These are phyloP conservation scores for Gossypium raimondii DNA, from an alignment of 345 rosid genomes.

Conservation along the genomic window DNA sequence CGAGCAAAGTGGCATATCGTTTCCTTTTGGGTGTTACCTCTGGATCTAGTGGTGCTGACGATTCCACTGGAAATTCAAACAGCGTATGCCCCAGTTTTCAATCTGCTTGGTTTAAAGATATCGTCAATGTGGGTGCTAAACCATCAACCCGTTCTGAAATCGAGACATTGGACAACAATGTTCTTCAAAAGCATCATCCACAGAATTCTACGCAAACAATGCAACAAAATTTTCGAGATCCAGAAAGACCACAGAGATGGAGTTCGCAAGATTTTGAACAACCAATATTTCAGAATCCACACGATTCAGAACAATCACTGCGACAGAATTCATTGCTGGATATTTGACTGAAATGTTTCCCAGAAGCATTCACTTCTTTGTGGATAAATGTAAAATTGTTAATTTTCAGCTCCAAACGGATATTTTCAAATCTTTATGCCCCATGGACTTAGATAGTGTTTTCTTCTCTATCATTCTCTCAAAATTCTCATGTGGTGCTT, in stretches of 20 bases:
- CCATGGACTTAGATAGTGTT: not conserved
- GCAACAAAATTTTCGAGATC: constrained; percentile 15
- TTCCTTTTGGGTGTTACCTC: constrained; percentile 65
- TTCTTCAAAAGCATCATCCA: constrained; percentile 23
- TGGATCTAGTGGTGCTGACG: constrained; percentile 29
- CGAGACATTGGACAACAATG: constrained; percentile 31
- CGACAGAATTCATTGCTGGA: constrained; percentile 18
- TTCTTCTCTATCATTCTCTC: not conserved
- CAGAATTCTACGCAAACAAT: constrained; percentile 12
- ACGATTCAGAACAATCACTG: constrained; percentile 3
- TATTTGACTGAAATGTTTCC: not conserved
- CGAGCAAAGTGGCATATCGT: constrained; percentile 96
- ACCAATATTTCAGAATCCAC: constrained; percentile 16
- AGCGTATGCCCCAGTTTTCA: constrained; percentile 60
- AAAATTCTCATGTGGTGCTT: not conserved
- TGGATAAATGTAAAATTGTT: constrained; percentile 25
- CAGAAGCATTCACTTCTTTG: not conserved
- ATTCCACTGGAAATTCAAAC: constrained; percentile 52
- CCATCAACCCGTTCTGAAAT: constrained; percentile 54
- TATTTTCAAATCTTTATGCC: not conserved
- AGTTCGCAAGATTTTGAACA: not conserved
- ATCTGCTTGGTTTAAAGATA: constrained; percentile 75
- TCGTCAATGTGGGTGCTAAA: constrained; percentile 54
- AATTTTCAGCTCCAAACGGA: constrained; percentile 13
- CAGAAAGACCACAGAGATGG: not conserved